Conservation (phyloP, 2,329 filamentous ascomycete species). For the Cytospora chrysosperma region DNA sequence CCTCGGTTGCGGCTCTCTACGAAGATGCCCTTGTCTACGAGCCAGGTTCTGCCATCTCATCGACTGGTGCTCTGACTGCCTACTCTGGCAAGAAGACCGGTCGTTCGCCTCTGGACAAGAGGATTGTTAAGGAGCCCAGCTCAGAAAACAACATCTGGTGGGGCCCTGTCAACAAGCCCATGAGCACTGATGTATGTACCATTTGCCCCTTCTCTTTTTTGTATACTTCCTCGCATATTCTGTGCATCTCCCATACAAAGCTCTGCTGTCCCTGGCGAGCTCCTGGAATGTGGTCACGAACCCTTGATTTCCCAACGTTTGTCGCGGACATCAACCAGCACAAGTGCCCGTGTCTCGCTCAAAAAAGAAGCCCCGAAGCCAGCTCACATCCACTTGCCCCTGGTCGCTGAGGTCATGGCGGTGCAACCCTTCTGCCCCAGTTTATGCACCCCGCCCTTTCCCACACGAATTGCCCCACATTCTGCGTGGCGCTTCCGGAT, state of each 20-base stretch:
- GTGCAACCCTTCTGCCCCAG: slow-evolving; percentile 16
- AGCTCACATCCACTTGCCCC: background rate
- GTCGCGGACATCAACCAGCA: slow-evolving; percentile 18
- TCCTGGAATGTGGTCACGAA: slow-evolving; percentile 25
- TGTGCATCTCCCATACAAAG: slow-evolving; percentile 3
- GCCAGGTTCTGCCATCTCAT: slow-evolving; percentile 95
- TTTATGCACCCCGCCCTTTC: slow-evolving; percentile 20
- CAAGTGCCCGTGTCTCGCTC: background rate
- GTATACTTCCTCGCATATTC: background rate
- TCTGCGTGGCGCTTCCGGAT: slow-evolving; percentile 19
- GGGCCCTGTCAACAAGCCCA: slow-evolving; percentile 99
- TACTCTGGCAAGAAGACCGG: slow-evolving; percentile 99
- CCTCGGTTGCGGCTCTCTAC: slow-evolving; percentile 92
- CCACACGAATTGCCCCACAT: slow-evolving; percentile 12
- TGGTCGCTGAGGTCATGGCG: slow-evolving; percentile 23
- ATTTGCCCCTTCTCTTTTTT: slow-evolving; percentile 17
- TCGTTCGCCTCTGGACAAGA: slow-evolving; percentile 94
- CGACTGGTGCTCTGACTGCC: slow-evolving; percentile 88
- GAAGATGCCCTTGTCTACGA: slow-evolving; percentile 97
- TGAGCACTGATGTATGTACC: slow-evolving; percentile 89
- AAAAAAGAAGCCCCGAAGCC: no score
- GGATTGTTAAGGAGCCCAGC: slow-evolving; percentile 86
- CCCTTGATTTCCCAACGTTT: slow-evolving; percentile 6
- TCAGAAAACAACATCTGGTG: slow-evolving; percentile 97
- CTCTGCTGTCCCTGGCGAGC: background rate